phyloP scores from a whole-genome alignment of 495 filamentous ascomycete genomes.

The Amorphotheca resinae region DNA sequence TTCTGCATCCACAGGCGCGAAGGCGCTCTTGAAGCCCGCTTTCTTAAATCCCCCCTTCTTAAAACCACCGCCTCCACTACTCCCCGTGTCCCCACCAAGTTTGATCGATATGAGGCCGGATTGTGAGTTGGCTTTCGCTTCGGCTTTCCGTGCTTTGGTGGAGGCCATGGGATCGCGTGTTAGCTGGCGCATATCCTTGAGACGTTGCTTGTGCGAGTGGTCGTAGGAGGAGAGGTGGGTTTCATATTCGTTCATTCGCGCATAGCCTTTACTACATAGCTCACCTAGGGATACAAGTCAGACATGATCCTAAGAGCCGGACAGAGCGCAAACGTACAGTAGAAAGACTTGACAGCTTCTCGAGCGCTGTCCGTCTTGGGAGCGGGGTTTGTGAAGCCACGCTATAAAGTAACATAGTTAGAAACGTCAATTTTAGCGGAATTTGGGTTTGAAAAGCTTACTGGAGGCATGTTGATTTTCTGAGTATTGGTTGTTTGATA shows the following conservation, averaged over 20 bases:
- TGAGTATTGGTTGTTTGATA: too few species aligned
- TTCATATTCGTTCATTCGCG: conserved; percentile 58
- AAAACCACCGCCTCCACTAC: conserved; percentile 10
- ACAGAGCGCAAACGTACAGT: conserved; percentile 37
- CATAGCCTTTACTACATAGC: conserved; percentile 57
- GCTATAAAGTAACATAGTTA: conserved; percentile 3
- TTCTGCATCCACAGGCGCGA: conserved; percentile 30
- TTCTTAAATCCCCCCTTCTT: conserved; percentile 40
- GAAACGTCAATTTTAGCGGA: neutral
- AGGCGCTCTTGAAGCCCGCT: conserved; percentile 42
- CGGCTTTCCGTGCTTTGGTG: conserved; percentile 53
- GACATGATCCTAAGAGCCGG: neutral
- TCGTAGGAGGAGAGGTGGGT: conserved; percentile 59
- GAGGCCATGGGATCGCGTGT: conserved; percentile 43
- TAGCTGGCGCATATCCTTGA: conserved; percentile 57
- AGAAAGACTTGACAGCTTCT: conserved; percentile 80
- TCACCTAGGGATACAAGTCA: conserved; percentile 27
- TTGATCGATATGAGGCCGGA: conserved; percentile 44
- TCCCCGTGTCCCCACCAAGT: conserved; percentile 24
- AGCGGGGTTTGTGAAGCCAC: conserved; percentile 33
- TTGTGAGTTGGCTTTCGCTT: conserved; percentile 48
- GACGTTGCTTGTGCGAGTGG: conserved; percentile 53
- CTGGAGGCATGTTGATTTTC: conserved; percentile 31
- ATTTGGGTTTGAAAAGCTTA: conserved; percentile 18
- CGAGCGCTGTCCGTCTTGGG: conserved; percentile 72